Base-by-base conservation (phyloP, 257 asterid genomes). In the Rauvolfia tetraphylla region DNA sequence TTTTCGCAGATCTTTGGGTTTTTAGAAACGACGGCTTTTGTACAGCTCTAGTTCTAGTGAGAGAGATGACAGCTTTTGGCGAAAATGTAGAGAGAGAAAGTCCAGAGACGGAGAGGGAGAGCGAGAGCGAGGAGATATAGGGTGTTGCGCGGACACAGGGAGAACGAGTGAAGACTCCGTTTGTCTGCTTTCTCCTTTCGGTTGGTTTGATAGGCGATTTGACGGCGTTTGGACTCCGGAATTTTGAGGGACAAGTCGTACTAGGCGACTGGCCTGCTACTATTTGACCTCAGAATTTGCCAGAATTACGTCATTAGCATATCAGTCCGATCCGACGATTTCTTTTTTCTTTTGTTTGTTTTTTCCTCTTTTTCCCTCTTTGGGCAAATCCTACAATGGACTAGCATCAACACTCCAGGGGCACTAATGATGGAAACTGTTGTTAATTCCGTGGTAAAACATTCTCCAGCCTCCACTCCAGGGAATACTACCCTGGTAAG, bases 91-190 rank as follows among this genome's bases (percentile, higher is more conserved):
- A 70, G 84, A 80, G 84, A 83, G 83, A 80, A 39, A 54, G 57
- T 10, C 44, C 11, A 7, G n/a, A n/a, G n/a, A n/a, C n/a, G n/a
- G 42, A 41, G 39, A 46, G 22, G 63, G 14, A 11, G 14, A 77
- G 84, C 76, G 81, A 77, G 42, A 54, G 42, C 31, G 51, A 58
- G 22, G 84, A 77, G 87, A 72, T 80, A 78, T 80, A 78, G 87
- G 76, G 23, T 81, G 81, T 13, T 65, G n/a, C 78, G 83, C 77
- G 81, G 79, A 80, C 81, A 71, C 71, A 72, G 58, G 83, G 49
- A 78, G 69, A 75, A 46, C 38, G 34, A 41, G 65, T 71, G 80
- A 71, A 75, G 79, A 75, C 72, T 74, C 79, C 68, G 72, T 31
- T 74, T 42, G 76, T 57, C 71, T n/a, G 71, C 81, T 48, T 33